phyloP scores from a whole-genome alignment of 768 basidiomycete genomes.

The Boletus vinaceobasis region DNA sequence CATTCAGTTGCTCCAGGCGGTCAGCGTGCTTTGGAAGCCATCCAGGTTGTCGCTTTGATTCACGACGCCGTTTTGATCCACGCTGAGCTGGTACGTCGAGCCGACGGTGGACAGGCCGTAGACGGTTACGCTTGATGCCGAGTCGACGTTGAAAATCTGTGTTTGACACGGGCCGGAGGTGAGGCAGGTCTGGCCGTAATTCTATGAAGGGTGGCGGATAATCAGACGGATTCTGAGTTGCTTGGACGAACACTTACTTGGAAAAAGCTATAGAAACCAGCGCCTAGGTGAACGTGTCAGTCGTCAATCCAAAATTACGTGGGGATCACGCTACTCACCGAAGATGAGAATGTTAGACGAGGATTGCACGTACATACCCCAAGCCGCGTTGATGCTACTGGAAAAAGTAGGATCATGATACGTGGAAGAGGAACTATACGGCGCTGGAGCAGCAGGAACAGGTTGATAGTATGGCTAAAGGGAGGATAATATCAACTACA shows the following conservation, averaged over 20 bases:
- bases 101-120: conserved; percentile 48
- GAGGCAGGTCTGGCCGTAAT: conserved; percentile 39
- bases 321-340: conserved; percentile 22
- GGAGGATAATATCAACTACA: not conserved
- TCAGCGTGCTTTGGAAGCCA: conserved; percentile 40
- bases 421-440: conserved; percentile 34
- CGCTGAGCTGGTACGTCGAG: conserved; percentile 39
- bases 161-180: conserved; percentile 36
- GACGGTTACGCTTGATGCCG: conserved; percentile 35
- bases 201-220: conserved; percentile 20
- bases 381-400: not conserved
- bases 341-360: conserved; percentile 43
- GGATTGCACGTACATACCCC: conserved; percentile 23
- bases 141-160: conserved; percentile 43
- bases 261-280: conserved; percentile 51
- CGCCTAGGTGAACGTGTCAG: conserved; percentile 31
- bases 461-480: conserved; percentile 49
- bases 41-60: conserved; percentile 34
- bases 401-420: conserved; percentile 40
- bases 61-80: conserved; percentile 33
- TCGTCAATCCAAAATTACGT: conserved; percentile 32
- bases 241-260: conserved; percentile 20
- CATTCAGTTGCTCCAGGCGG: conserved; percentile 1
- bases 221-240: not conserved
- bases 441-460: conserved; percentile 38